Conservation (phyloP, 345 rosid genomes). For the Pseudoturritis turrita region DNA sequence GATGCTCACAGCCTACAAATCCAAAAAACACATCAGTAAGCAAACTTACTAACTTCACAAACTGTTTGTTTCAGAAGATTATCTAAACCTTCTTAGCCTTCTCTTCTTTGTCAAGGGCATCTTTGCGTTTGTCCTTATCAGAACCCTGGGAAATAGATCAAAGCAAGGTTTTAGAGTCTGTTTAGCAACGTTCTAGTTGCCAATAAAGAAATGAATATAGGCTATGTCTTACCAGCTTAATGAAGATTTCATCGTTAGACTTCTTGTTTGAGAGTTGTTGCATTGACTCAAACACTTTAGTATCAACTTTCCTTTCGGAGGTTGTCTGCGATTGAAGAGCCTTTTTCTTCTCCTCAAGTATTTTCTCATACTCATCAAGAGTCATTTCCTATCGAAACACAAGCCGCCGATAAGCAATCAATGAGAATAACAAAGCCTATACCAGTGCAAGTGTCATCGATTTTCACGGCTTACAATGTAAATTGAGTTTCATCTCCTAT, state of each 20-base stretch:
- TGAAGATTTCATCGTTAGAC: conserved; percentile 69
- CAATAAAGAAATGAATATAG: not conserved
- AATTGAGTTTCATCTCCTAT: not conserved
- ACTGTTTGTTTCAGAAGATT: not conserved
- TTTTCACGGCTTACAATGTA: not conserved
- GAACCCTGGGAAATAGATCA: conserved; percentile 53
- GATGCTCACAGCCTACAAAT: conserved; percentile 72
- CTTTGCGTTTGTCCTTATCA: conserved; percentile 93
- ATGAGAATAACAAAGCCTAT: not conserved
- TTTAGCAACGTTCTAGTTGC: not conserved
- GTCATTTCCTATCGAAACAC: conserved; percentile 74
- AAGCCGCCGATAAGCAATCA: not conserved
- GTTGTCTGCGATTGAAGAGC: conserved; percentile 55
- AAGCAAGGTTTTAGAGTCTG: no score
- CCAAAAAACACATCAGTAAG: not conserved
- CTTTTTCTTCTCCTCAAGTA: conserved; percentile 80
- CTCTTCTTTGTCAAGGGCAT: conserved; percentile 96
- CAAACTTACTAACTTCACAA: not conserved
- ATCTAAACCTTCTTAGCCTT: conserved; percentile 69
- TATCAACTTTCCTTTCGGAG: conserved; percentile 80
- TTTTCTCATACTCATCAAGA: conserved; percentile 87
- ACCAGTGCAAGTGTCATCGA: not conserved
- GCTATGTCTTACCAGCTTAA: conserved; percentile 63
- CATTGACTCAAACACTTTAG: conserved; percentile 74
- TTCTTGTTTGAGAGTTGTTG: conserved; percentile 88